phyloP scores from a whole-genome alignment of 2,329 filamentous ascomycete species.

The Colletotrichum graminicola region DNA sequence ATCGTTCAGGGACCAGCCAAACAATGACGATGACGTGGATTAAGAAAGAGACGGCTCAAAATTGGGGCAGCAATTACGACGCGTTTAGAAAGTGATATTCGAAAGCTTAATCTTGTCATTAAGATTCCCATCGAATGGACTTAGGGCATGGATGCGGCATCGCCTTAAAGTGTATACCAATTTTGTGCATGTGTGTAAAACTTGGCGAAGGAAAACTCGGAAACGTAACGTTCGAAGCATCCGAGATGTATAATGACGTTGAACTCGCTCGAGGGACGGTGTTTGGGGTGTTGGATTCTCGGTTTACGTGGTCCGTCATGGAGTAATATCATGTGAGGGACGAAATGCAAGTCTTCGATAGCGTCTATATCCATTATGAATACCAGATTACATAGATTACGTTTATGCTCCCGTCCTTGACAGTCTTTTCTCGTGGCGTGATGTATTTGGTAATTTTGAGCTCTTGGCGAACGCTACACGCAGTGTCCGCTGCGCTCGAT shows the following conservation, averaged over 20 bases:
- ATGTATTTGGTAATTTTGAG: not conserved
- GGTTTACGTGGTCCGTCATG: not conserved
- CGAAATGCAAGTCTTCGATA: conserved; percentile 10
- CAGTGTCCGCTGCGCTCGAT: not conserved
- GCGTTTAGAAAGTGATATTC: conserved; percentile 34
- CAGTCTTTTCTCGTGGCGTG: not conserved
- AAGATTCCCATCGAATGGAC: conserved; percentile 13
- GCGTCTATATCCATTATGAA: conserved; percentile 12
- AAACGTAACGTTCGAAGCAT: conserved; percentile 16
- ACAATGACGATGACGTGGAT: conserved; percentile 39
- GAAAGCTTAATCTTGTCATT: conserved; percentile 25
- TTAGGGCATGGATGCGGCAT: conserved; percentile 28
- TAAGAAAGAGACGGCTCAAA: conserved; percentile 18
- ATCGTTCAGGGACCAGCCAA: conserved; percentile 26
- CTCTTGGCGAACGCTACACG: not conserved
- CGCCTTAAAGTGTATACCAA: conserved; percentile 21
- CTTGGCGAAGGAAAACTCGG: conserved; percentile 1
- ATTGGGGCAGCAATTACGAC: not conserved
- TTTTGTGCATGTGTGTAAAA: conserved; percentile 4
- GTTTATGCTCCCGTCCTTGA: not conserved
- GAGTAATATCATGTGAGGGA: not conserved
- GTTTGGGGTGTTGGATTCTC: conserved; percentile 19
- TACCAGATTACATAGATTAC: conserved; percentile 5
- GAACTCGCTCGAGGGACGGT: conserved; percentile 6
- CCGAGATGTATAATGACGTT: conserved; percentile 18